Evolutionary conservation across 2,329 filamentous ascomycete species (phyloP).

Genomic region (Chlorencoelia australis): DNA sequence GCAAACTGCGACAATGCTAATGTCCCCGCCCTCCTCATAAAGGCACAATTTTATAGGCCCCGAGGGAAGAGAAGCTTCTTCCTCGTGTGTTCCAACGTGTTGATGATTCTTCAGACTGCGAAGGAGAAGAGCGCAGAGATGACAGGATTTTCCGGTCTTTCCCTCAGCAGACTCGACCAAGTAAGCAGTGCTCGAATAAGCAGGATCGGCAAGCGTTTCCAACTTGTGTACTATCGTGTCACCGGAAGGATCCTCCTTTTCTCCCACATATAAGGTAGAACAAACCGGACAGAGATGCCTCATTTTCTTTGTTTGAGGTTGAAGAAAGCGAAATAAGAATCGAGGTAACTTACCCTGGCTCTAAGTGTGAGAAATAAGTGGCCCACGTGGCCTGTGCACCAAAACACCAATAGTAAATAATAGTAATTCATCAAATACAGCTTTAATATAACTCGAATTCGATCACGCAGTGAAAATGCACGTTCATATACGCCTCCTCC

Average conservation of each 20-base stretch:
- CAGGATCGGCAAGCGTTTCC: neutral
- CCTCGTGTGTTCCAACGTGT: neutral
- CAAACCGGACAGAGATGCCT: neutral
- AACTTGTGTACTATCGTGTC: neutral
- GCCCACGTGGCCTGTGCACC: too few species aligned
- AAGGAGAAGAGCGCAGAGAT: conserved; percentile 1
- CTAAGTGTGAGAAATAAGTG: too few species aligned
- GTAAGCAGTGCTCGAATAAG: neutral
- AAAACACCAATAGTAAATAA: too few species aligned
- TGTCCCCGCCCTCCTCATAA: neutral
- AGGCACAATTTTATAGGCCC: neutral
- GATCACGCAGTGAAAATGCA: too few species aligned
- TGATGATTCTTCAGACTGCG: conserved; percentile 1
- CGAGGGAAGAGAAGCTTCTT: conserved; percentile 1
- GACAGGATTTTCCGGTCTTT: neutral
- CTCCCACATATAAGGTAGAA: neutral
- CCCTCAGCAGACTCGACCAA: neutral
- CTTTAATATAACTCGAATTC: too few species aligned
- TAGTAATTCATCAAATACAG: too few species aligned
- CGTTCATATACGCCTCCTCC: too few species aligned
- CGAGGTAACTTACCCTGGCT: too few species aligned
- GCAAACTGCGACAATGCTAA: neutral
- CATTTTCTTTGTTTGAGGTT: too few species aligned
- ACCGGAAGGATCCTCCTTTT: neutral
- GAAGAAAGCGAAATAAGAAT: too few species aligned